A percentile compares a stretch with the other conserved stretches of the same genome.
These are phyloP conservation scores for Solanum rostratum DNA, from an alignment of 257 asterid genomes.

Conservation along the genomic window DNA sequence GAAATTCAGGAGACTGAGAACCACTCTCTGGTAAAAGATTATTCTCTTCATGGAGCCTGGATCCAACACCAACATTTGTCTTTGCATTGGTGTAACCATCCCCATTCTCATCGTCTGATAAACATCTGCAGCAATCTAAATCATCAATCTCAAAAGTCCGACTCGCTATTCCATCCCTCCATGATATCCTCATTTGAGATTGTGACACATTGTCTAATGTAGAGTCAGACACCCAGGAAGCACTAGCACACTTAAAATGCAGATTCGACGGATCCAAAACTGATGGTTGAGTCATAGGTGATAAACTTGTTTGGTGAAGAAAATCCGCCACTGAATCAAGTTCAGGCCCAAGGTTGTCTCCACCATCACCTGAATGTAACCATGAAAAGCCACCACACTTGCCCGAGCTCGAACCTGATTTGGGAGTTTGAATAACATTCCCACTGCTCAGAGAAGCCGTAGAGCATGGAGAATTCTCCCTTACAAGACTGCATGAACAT, in stretches of 20 bases:
- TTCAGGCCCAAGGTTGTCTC: conserved; percentile 3
- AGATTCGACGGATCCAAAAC: conserved; percentile 23
- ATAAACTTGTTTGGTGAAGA: conserved; percentile 16
- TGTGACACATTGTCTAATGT: conserved; percentile 29
- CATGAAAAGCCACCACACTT: background rate
- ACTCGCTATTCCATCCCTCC: conserved; percentile 49
- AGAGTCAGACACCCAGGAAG: conserved; percentile 50
- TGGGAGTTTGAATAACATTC: conserved; percentile 63
- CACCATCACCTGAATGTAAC: conserved; percentile 8
- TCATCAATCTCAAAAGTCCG: conserved; percentile 29
- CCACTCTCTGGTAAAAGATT: conserved; percentile 5
- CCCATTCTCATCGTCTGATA: conserved; percentile 55
- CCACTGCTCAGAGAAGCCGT: conserved; percentile 30
- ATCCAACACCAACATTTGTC: conserved; percentile 1
- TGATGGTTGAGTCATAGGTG: conserved; percentile 14
- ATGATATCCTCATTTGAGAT: conserved; percentile 60
- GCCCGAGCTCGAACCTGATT: conserved; percentile 33
- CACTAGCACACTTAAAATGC: conserved; percentile 11
- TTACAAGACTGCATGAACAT: conserved; percentile 1
- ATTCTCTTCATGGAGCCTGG: conserved; percentile 3
- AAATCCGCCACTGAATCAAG: conserved; percentile 14
- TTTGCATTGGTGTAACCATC: conserved; percentile 5
- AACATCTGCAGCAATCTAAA: conserved; percentile 54
- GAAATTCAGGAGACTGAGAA: conserved; percentile 27
- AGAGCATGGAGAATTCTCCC: conserved; percentile 22